Conservation (phyloP, 805 yeast genomes). For the Babjeviella inositovora region DNA sequence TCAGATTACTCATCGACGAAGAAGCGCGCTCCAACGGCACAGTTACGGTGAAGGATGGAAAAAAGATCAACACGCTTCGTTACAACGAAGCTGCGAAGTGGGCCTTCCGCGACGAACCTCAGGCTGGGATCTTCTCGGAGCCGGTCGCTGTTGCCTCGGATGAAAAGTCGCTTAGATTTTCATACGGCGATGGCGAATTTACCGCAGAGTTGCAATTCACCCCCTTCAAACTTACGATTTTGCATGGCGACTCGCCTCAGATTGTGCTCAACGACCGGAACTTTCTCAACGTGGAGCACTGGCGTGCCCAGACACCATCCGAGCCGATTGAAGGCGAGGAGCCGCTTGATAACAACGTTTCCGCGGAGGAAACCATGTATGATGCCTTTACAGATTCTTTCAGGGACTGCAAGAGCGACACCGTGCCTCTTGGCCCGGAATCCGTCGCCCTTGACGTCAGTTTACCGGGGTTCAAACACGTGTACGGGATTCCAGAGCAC, state of each 20-base stretch:
- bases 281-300: constrained; percentile 74
- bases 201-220: constrained; percentile 21
- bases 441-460: constrained; percentile 69
- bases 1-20: constrained; percentile 60
- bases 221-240: constrained; percentile 35
- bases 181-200: constrained; percentile 21
- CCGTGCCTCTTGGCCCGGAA: constrained; percentile 75
- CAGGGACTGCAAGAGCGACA: constrained; percentile 48
- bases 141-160: constrained; percentile 8
- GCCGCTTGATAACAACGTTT: constrained; percentile 15
- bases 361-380: constrained; percentile 44
- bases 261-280: constrained; percentile 52
- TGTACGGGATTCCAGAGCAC: constrained; percentile 96
- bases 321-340: constrained; percentile 17
- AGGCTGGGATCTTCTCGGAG: constrained; percentile 2
- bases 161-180: constrained; percentile 8
- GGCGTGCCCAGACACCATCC: constrained; percentile 34
- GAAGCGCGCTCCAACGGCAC: constrained; percentile 15
- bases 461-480: constrained; percentile 41
- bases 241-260: constrained; percentile 24
- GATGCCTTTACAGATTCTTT: constrained; percentile 63
- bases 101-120: constrained; percentile 26
- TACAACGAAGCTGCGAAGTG: constrained; percentile 44
- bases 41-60: constrained; percentile 6
- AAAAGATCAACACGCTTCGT: constrained; percentile 24